Conservation (phyloP, 192 early-diverging fungal genomes). For the Coemansia guatemalensis region DNA sequence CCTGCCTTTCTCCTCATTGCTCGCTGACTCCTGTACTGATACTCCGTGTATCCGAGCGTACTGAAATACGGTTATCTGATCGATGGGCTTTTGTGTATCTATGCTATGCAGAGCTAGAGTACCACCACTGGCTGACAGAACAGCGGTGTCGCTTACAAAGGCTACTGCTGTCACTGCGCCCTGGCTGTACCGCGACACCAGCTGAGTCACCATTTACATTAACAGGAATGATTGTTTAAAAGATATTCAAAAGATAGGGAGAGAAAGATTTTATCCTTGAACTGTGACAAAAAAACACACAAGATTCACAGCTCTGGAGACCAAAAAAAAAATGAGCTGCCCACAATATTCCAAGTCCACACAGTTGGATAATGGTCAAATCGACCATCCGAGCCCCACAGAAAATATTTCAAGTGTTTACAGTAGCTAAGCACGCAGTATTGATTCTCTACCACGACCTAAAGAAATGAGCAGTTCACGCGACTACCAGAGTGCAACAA, state of each 20-base stretch:
- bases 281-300: too few species aligned
- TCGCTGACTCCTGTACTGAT: neutral
- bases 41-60: slow-evolving; percentile 53
- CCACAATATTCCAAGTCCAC: neutral
- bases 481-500: slow-evolving; percentile 6
- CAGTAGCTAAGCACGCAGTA: neutral
- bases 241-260: neutral
- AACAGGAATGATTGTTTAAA: neutral
- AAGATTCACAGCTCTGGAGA: too few species aligned
- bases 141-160: slow-evolving; percentile 32
- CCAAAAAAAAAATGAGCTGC: neutral
- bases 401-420: neutral
- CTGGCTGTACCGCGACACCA: slow-evolving; percentile 1
- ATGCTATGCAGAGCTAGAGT: slow-evolving; percentile 39
- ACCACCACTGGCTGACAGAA: slow-evolving; percentile 51
- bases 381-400: neutral
- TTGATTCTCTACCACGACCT: neutral
- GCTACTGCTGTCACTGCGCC: slow-evolving; percentile 47
- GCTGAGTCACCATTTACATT: neutral
- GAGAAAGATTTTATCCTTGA: neutral
- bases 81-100: neutral
- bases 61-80: slow-evolving; percentile 17
- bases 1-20: neutral
- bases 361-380: neutral
- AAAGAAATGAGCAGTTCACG: slow-evolving; percentile 6